Evolutionary conservation across 208 protist species (phyloP).

Genomic region (Trypanosoma melophagium): DNA sequence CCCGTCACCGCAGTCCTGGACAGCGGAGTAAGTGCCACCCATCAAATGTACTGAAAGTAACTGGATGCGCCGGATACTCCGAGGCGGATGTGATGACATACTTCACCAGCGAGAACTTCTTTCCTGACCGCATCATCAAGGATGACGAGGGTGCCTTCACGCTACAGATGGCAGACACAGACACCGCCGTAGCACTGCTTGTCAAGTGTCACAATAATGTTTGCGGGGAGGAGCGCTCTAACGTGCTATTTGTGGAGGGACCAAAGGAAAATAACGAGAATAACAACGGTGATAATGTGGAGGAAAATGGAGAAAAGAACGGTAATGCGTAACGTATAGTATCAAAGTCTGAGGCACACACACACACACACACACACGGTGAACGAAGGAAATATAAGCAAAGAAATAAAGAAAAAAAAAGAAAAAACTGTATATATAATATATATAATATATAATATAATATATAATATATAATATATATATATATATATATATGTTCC

Average conservation of each 20-base stretch:
- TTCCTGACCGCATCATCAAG: conserved; percentile 69
- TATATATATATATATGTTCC: no score
- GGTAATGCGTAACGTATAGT: background rate
- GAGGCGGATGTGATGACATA: conserved; percentile 85
- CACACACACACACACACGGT: background rate
- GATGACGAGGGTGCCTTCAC: conserved; percentile 75
- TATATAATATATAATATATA: no score
- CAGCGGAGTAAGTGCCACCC: conserved; percentile 77
- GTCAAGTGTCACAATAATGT: conserved; percentile 80
- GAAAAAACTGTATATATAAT: background rate
- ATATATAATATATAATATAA: no score
- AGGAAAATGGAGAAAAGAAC: conserved; percentile 8
- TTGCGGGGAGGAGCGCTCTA: conserved; percentile 85
- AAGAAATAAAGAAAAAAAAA: background rate
- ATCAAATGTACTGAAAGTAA: conserved; percentile 78
- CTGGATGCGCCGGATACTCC: conserved; percentile 67
- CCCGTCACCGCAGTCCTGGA: conserved; percentile 82
- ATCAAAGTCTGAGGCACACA: background rate
- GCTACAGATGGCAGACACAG: conserved; percentile 61
- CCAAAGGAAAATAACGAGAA: conserved; percentile 34
- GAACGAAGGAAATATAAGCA: background rate
- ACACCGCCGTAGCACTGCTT: conserved; percentile 79
- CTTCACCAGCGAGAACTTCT: conserved; percentile 76
- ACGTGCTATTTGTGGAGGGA: conserved; percentile 86
- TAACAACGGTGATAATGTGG: conserved; percentile 7